Base-by-base conservation (phyloP, 2,329 filamentous ascomycete species). In the Epichloe amarillans region DNA sequence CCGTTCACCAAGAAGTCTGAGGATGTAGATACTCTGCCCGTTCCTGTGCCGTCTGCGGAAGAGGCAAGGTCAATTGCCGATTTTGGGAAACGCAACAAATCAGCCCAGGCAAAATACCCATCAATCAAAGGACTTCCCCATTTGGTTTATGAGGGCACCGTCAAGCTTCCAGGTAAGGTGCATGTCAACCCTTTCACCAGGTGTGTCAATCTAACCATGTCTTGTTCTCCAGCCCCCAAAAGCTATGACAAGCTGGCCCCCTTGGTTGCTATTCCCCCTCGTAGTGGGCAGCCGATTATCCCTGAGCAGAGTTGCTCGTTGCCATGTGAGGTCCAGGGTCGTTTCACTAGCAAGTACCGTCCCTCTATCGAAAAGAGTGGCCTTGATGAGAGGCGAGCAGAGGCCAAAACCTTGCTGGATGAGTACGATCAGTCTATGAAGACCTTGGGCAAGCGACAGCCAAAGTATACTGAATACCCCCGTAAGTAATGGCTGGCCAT, bases 401-500 rank as follows among this genome's bases (percentile, higher is more conserved):
- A 73, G 53, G 68, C 69, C 15, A 68, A 69, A 49, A 50, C 54
- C 3, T 52, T 70, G 2, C 56, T 73, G 21, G 67, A 70, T 40
- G 64, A 70, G 35, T 73, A 69, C 54, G 68, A 72, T 40, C 62
- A 58, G 40, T 63, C 66, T 8, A 72, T 73, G 70, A 66, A 61
- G 47, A 58, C 56, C 3, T 55, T 72, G 43, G 70, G 69, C 15
- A 70, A 69, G 55, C 64, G 69, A 21, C 65, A 69, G 19, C 70
- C 70, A 2, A 72, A 72, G 52, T 72, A 72, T 51, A 71, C 70
- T 4, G 70, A 73, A 50, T 73, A 72, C 56, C 70, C 70, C 21
- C 68, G 63, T 66, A 58, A 52, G 64, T 61, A 11, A 8, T 44
- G 11, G 30, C 12, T 14, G 21, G 5, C 19, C 15, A 41, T 15